Evolutionary conservation across 2,329 filamentous ascomycete species (phyloP), one percentile per base, ranked within the genome.

Genomic region (Curvularia spicifera): DNA sequence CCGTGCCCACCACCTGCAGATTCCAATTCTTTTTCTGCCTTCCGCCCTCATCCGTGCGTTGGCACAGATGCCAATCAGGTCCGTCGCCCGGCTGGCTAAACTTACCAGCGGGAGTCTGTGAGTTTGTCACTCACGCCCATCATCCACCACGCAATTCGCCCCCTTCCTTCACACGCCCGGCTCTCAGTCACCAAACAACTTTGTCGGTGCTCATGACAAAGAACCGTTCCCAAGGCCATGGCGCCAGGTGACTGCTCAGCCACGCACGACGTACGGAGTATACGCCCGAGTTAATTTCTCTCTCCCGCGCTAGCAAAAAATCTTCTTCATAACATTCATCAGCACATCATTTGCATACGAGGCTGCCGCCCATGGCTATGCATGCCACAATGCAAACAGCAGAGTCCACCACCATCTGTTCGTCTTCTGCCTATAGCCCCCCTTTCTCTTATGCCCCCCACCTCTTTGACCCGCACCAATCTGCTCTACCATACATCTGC

Each of bases 11-110:
- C 63, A 69, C 62, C 61, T 72, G 72, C 72, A 72, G 70, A 60
- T 42, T 64, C 59, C 66, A 70, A 65, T 64, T 61, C 64, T 61
- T 66, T 68, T 31, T 56, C 56, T 69, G 51, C 62, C 56, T 60
- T 64, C 66, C 67, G 69, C 59, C 67, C 66, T 72, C 68, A 74
- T 73, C 72, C 71, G 70, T 74, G 70, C 73, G 66, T 72, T 35
- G 53, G 64, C 59, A 67, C 63, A 57, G 63, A 62, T 51, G 31
- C 57, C 58, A 61, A 63, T 67, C 67, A 71, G 70, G 70, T 66
- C 59, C 58, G 68, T 67, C 68, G 72, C 71, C 73, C 70, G 42
- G 69, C 56, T 70, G 73, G 62, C 68, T 71, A 72, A 72, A 73
- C 56, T 63, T 65, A 68, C 60, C 61, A 66, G 64, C 71, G 71